These are phyloP conservation scores for Megacollybia platyphylla DNA, from an alignment of 1,284 basidiomycete species.

Conservation along the genomic window DNA sequence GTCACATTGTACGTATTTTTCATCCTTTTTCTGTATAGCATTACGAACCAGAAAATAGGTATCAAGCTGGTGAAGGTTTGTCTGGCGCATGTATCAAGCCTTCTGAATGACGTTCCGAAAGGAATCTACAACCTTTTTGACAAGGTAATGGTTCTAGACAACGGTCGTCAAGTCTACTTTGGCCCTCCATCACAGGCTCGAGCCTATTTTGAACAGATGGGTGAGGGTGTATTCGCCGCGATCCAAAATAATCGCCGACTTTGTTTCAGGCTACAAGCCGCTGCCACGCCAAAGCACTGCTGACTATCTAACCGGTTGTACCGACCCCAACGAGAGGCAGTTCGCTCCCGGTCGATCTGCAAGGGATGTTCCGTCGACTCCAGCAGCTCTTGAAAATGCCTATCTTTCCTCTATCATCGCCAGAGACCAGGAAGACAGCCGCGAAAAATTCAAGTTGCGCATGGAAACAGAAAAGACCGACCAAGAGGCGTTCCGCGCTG, in stretches of 20 bases:
- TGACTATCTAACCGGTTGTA: slow-evolving; percentile 73
- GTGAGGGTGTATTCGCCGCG: background rate
- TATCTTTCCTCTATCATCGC: slow-evolving; percentile 48
- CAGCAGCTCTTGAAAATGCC: slow-evolving; percentile 60
- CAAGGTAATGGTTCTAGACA: slow-evolving; percentile 67
- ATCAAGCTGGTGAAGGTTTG: slow-evolving; percentile 69
- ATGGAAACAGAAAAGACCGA: slow-evolving; percentile 55
- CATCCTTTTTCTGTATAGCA: background rate
- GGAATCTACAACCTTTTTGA: slow-evolving; percentile 62
- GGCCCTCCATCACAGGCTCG: slow-evolving; percentile 65
- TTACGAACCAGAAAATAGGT: slow-evolving; percentile 24
- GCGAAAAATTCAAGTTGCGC: slow-evolving; percentile 51
- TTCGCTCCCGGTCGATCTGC: slow-evolving; percentile 62
- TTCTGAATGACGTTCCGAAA: background rate
- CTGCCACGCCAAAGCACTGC: slow-evolving; percentile 63
- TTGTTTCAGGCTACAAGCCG: slow-evolving; percentile 39
- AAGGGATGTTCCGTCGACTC: slow-evolving; percentile 57
- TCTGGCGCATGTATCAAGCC: background rate
- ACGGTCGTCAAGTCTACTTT: slow-evolving; percentile 74
- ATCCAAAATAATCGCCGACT: background rate
- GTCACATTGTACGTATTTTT: slow-evolving; percentile 48
- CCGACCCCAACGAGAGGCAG: slow-evolving; percentile 78
- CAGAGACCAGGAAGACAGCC: slow-evolving; percentile 32
- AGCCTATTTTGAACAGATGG: slow-evolving; percentile 67
- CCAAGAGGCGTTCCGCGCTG: slow-evolving; percentile 65